Evolutionary conservation across 768 basidiomycete genomes (phyloP).

Genomic region (Neoboletus brunneissimus): DNA sequence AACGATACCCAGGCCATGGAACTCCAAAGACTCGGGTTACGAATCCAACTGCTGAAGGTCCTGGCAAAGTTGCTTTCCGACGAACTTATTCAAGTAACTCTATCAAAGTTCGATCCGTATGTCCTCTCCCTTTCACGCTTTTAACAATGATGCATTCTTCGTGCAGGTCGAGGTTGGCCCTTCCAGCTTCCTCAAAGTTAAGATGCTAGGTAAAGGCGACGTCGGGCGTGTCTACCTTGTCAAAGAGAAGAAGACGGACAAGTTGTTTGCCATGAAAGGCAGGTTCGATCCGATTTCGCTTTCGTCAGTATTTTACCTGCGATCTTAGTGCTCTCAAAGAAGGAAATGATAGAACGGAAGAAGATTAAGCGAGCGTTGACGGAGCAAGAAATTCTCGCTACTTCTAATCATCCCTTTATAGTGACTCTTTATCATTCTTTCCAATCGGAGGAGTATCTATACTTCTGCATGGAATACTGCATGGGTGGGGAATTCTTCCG

Average conservation of each 20-base stretch:
- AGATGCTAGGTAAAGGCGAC: constrained; percentile 98
- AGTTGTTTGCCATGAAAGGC: constrained; percentile 99
- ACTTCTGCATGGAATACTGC: constrained; percentile 99
- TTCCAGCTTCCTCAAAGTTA: constrained; percentile 92
- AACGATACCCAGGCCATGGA: constrained; percentile 30
- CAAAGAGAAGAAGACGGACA: constrained; percentile 94
- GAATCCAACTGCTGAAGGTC: constrained; percentile 45
- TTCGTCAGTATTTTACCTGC: constrained; percentile 15
- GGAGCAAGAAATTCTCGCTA: constrained; percentile 98
- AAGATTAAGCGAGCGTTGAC: constrained; percentile 99
- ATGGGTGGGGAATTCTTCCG: constrained; percentile 99
- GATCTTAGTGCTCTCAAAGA: constrained; percentile 87
- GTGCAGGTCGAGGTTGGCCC: constrained; percentile 89
- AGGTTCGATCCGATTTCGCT: constrained; percentile 28
- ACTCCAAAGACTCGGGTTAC: constrained; percentile 43
- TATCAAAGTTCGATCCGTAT: constrained; percentile 87
- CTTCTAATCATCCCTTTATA: constrained; percentile 99
- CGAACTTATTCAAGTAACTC: constrained; percentile 97
- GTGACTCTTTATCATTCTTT: constrained; percentile 99
- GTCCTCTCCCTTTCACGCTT: constrained; percentile 22
- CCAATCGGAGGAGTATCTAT: constrained; percentile 96
- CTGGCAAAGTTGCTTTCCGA: constrained; percentile 73
- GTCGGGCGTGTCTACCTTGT: constrained; percentile 99
- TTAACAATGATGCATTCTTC: background rate
- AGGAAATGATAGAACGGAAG: constrained; percentile 99